Base-by-base conservation (phyloP, 179 eudicot species). In the Amaranthus tricolor region DNA sequence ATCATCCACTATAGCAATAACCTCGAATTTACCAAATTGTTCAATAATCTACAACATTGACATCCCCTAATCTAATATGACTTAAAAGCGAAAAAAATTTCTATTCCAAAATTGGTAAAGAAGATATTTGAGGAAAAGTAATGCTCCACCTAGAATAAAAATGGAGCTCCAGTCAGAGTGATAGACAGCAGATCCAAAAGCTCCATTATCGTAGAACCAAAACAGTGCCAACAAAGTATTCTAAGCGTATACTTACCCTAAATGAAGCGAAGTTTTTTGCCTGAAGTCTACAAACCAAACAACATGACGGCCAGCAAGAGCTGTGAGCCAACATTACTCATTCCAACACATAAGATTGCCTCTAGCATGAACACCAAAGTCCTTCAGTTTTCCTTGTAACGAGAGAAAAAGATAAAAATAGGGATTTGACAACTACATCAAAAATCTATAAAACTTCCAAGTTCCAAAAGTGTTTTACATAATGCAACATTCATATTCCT, bases 401-500 rank as follows among this genome's bases (percentile, higher is more conserved):
- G 40, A 15, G 5, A 2, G 0, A 13, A 17, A 31, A 47, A 43
- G 20, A 65, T 43, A 31, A 13, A 64, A 15, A 31, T 31, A 31
- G 40, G 40, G 40, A 31, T 31, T 31, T 31, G 40, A 66, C 19
- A 17, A 15, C 52, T 68, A 31, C 48, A n/a, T n/a, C n/a, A 5
- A 9, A 48, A 8, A 10, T 50, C 15, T 64, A 11, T 5, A 0
- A 15, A 55, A 54, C n/a, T 24, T 13, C 16, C 53, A 76, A 60
- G 17, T 68, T 12, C n/a, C 61, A 76, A 71, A 45, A 50, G 49
- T 59, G 19, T 4, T 76, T 58, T 45, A 21, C 17, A 53, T 56
- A 75, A 58, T 68, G 54, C 8, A 48, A 47, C 70, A 31, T 31
- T 31, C 40, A 31, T 31, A 31, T 31, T 31, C 40, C 40, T 31